Conservation (phyloP, 2,329 filamentous ascomycete genomes). For the Talaromyces amestolkiae region DNA sequence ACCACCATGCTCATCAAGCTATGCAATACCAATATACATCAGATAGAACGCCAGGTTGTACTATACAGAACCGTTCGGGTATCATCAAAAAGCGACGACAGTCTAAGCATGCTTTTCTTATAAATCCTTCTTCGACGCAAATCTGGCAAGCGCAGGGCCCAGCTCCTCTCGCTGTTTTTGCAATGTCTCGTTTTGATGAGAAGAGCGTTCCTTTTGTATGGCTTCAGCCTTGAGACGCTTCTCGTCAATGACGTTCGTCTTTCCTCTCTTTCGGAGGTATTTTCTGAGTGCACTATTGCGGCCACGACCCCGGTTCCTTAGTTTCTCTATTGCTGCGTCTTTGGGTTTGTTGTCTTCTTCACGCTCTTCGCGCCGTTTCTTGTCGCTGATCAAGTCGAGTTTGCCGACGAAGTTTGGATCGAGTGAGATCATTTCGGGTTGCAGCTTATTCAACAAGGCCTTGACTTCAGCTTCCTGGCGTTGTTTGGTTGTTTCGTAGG, state of each 20-base stretch:
- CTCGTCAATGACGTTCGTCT: conserved; percentile 94
- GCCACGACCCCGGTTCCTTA: conserved; percentile 76
- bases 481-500: conserved; percentile 90
- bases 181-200: conserved; percentile 65
- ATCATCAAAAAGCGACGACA: conserved; percentile 23
- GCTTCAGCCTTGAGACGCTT: conserved; percentile 84
- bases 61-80: conserved; percentile 16
- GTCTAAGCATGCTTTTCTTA: conserved; percentile 20
- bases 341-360: conserved; percentile 71
- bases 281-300: conserved; percentile 87
- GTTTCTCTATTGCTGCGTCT: conserved; percentile 55
- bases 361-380: conserved; percentile 72
- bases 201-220: conserved; percentile 66
- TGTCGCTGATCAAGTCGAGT: conserved; percentile 75
- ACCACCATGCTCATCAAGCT: background rate
- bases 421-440: conserved; percentile 94
- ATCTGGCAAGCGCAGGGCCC: conserved; percentile 81
- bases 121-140: conserved; percentile 63
- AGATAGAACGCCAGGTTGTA: conserved; percentile 10
- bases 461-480: conserved; percentile 90
- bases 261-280: conserved; percentile 86
- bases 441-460: conserved; percentile 85
- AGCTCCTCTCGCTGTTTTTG: conserved; percentile 69
- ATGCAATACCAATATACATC: conserved; percentile 11
- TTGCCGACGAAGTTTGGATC: conserved; percentile 90